Evolutionary conservation across 2,329 filamentous ascomycete genomes (phyloP), one percentile per base, ranked within the genome.

Genomic region (Massarina eburnea): DNA sequence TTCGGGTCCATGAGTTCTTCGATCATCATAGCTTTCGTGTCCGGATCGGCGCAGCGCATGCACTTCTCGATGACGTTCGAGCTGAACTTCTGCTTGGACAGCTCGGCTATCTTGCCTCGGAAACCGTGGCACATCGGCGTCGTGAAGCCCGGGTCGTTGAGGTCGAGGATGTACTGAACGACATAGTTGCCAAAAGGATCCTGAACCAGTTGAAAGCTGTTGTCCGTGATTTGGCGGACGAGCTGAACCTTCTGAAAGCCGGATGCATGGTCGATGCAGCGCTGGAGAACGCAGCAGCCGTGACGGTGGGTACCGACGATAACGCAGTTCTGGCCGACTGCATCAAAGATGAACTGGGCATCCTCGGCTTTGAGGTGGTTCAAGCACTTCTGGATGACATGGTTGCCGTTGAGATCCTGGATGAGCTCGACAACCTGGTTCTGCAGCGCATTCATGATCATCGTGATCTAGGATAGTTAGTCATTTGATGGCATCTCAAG

Each of bases 111-210:
- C 82, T 89, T 77, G 59, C 86, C 86, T 45, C 80, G 76, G 76
- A 99, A 96, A 63, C 85, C 86, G 42, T 80, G 76, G 50, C 95
- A 94, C 32, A 99, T 79, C 3, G 92, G 92, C 62, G 94, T 88
- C 1, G 92, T 96, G 73, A 96, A 96, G 58, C 78, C 78, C 10
- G 86, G 79, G 66, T 99, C 91, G 56, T 91, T 91, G 43, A 97
- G 81, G 67, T 97, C 94, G 58, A 99, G 70, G 66, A 99, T 97
- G 75, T 99, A 99, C 74, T 99, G 94, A 40, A 99, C 88, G 40
- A 99, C 94, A 57, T 99, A 99, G 73, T 99, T 99, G 66, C 94
- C 94, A 59, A 96, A 99, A 0, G 94, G 92, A 69, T 99, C 94
- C 70, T 96, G 91, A 17, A 99, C 91, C 9, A 99, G 82, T 29